phyloP scores from a whole-genome alignment of 2,329 filamentous ascomycete species.

The Alternaria novae-zelandiae region DNA sequence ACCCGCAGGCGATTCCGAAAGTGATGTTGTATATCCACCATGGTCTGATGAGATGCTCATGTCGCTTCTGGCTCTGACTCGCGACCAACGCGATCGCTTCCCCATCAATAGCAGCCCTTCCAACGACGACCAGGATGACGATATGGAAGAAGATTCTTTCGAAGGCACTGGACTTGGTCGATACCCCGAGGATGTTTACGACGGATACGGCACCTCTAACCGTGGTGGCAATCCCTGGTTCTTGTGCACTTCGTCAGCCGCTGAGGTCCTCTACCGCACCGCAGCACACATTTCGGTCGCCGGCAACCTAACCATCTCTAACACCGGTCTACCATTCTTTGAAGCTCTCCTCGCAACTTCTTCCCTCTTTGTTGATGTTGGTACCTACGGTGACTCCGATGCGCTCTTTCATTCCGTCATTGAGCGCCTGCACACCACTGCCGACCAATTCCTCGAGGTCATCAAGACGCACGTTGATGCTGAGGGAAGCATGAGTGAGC shows the following conservation, averaged over 20 bases:
- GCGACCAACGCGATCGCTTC: slow-evolving; percentile 46
- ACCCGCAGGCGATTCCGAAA: slow-evolving; percentile 22
- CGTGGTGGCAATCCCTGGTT: slow-evolving; percentile 52
- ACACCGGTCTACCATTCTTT: slow-evolving; percentile 47
- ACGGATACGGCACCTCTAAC: slow-evolving; percentile 43
- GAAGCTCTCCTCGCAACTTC: slow-evolving; percentile 39
- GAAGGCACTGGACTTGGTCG: slow-evolving; percentile 49
- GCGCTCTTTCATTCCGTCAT: slow-evolving; percentile 39
- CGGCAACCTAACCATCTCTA: slow-evolving; percentile 40
- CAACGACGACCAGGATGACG: slow-evolving; percentile 14
- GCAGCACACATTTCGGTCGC: slow-evolving; percentile 37
- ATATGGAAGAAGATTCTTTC: slow-evolving; percentile 16
- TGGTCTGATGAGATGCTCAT: slow-evolving; percentile 49
- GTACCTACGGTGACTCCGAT: slow-evolving; percentile 36
- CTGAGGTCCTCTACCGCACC: slow-evolving; percentile 49
- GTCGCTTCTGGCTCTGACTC: slow-evolving; percentile 42
- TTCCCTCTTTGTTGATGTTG: slow-evolving; percentile 24
- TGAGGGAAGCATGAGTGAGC: slow-evolving; percentile 52
- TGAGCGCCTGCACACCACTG: slow-evolving; percentile 40
- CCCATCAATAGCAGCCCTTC: slow-evolving; percentile 46
- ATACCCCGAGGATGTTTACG: slow-evolving; percentile 53
- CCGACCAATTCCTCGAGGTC: slow-evolving; percentile 52
- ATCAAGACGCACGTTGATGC: slow-evolving; percentile 48
- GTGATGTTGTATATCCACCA: slow-evolving; percentile 37
- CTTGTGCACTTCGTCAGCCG: slow-evolving; percentile 51